Percentiles rank a stretch among this genome's conserved stretches.
phyloP scores from a whole-genome alignment of 805 yeast species.

The Ogataea pignaliae region DNA sequence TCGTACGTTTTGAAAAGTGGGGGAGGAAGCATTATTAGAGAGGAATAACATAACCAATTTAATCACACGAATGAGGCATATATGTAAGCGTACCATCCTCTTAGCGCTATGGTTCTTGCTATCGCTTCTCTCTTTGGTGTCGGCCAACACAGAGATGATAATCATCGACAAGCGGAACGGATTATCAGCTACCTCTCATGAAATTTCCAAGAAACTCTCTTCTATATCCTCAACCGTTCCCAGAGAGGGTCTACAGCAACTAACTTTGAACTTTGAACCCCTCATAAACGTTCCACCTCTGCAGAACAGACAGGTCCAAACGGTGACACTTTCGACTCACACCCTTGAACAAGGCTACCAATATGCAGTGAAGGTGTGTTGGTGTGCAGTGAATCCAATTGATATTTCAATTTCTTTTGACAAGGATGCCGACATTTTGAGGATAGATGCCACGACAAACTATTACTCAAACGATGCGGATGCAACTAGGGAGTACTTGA shows the following conservation, averaged over 20 bases:
- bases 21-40: too few species aligned
- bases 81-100: too few species aligned
- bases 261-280: slow-evolving; percentile 10
- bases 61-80: too few species aligned
- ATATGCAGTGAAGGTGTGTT: slow-evolving; percentile 16
- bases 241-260: slow-evolving; percentile 1
- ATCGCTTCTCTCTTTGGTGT: neutral
- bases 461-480: slow-evolving; percentile 16
- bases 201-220: too few species aligned
- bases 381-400: slow-evolving; percentile 27
- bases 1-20: too few species aligned
- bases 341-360: neutral
- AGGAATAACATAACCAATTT: too few species aligned
- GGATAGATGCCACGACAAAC: slow-evolving; percentile 13
- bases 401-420: slow-evolving; percentile 5
- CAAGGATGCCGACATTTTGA: slow-evolving; percentile 2
- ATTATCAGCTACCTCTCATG: neutral
- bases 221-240: neutral
- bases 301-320: slow-evolving; percentile 8
- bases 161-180: neutral
- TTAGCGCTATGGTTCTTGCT: neutral
- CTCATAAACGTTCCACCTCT: slow-evolving; percentile 5
- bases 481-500: slow-evolving; percentile 6
- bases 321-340: slow-evolving; percentile 4
- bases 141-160: slow-evolving; percentile 21